These are phyloP conservation scores for Phlebiopsis flavidoalba DNA, from an alignment of 768 basidiomycete genomes.

Conservation along the genomic window DNA sequence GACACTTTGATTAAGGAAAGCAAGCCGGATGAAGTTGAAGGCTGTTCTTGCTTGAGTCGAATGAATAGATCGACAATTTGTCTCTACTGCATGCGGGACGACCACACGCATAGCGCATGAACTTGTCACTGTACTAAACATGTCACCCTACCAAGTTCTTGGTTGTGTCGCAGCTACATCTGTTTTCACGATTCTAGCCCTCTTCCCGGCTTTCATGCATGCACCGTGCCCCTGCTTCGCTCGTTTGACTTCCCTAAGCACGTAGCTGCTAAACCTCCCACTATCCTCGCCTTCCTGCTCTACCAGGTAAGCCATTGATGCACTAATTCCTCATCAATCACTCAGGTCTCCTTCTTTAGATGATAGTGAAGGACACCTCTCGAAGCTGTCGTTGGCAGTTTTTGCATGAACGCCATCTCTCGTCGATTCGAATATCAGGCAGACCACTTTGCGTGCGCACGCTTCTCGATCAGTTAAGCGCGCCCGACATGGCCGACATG, in stretches of 20 bases:
- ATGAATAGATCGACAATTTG: constrained; percentile 28
- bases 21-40: constrained; percentile 88
- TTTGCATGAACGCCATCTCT: constrained; percentile 76
- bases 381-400: constrained; percentile 64
- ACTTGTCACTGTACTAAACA: constrained; percentile 89
- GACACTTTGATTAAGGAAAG: constrained; percentile 94
- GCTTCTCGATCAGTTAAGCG: constrained; percentile 45
- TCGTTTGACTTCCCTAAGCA: constrained; percentile 75
- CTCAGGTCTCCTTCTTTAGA: constrained; percentile 30
- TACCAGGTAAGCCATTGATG: constrained; percentile 51
- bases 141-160: constrained; percentile 90
- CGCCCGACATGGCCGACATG: constrained; percentile 73
- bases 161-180: constrained; percentile 79
- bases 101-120: constrained; percentile 63
- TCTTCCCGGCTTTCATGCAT: constrained; percentile 87
- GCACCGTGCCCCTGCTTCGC: constrained; percentile 71
- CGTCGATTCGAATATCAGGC: constrained; percentile 92
- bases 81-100: background rate
- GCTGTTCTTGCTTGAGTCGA: constrained; percentile 61
- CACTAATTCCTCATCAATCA: background rate
- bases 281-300: constrained; percentile 80
- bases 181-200: constrained; percentile 79
- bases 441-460: constrained; percentile 81
- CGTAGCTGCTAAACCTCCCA: constrained; percentile 65
- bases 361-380: constrained; percentile 80